phyloP scores from a whole-genome alignment of 2,329 filamentous ascomycete species.

The Coniochaeta prunicola region DNA sequence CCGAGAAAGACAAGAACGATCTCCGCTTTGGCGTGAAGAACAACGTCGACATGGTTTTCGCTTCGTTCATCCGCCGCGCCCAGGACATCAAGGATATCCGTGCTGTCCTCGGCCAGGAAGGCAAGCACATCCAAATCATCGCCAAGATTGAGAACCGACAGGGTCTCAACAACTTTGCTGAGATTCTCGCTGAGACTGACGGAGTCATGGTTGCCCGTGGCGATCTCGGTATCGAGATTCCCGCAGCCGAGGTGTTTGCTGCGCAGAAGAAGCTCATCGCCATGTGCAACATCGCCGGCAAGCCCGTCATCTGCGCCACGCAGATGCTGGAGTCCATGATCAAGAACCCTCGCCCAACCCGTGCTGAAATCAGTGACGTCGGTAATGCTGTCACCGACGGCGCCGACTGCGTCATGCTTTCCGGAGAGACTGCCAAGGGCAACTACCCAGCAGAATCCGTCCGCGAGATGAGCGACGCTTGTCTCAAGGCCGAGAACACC shows the following conservation, averaged over 20 bases:
- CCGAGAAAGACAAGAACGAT: conserved; percentile 96
- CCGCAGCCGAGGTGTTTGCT: conserved; percentile 95
- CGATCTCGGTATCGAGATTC: conserved; percentile 97
- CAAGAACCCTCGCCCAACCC: conserved; percentile 96
- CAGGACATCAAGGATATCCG: conserved; percentile 93
- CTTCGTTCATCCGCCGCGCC: conserved; percentile 88
- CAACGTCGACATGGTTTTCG: conserved; percentile 98
- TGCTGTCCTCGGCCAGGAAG: conserved; percentile 80
- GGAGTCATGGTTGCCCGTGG: conserved; percentile 99
- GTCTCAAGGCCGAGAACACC: conserved; percentile 91
- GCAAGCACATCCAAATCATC: conserved; percentile 97
- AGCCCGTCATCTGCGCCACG: conserved; percentile 97
- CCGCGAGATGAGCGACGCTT: conserved; percentile 96
- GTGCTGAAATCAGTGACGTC: conserved; percentile 97
- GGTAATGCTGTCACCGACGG: conserved; percentile 97
- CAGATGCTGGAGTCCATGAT: conserved; percentile 99
- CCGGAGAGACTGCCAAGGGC: conserved; percentile 97
- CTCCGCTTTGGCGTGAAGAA: conserved; percentile 96
- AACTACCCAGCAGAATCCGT: conserved; percentile 89
- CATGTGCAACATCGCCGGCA: conserved; percentile 99
- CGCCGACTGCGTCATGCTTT: conserved; percentile 99
- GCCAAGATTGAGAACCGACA: conserved; percentile 99
- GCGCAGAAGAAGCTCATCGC: conserved; percentile 99
- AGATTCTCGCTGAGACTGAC: conserved; percentile 93
- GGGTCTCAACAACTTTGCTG: conserved; percentile 98